Evolutionary conservation across 139 green algal species (phyloP).

Genomic region (Coelastrella sp.): DNA sequence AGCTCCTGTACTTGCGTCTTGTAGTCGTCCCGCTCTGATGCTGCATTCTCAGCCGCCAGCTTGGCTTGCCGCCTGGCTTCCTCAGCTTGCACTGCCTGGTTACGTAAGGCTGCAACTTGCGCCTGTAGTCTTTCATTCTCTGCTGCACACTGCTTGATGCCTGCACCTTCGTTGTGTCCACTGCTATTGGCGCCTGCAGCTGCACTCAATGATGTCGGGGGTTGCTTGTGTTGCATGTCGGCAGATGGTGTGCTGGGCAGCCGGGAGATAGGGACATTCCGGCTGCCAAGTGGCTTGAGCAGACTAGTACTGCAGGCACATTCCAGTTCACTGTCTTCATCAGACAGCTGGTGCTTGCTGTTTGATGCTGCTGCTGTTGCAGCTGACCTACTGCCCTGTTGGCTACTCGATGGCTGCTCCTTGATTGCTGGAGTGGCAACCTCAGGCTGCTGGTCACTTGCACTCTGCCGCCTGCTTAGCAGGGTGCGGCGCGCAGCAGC

Average conservation of each 20-base stretch:
- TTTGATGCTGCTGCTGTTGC: neutral
- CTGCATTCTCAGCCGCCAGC: conserved; percentile 42
- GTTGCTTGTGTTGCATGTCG: neutral
- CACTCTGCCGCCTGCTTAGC: neutral
- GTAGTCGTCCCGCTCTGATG: conserved; percentile 45
- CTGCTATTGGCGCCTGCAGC: neutral
- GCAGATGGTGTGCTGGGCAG: neutral
- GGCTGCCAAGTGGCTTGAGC: neutral
- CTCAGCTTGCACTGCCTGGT: conserved; percentile 37
- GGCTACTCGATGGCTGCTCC: neutral
- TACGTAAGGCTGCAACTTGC: conserved; percentile 28
- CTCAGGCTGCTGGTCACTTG: neutral
- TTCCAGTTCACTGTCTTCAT: neutral
- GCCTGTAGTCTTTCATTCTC: conserved; percentile 52
- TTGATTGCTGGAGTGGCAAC: neutral
- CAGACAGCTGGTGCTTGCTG: neutral
- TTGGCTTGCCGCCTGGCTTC: conserved; percentile 22
- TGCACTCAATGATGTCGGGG: neutral
- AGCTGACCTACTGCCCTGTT: neutral
- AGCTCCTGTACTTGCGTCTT: conserved; percentile 49
- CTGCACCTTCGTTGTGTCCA: neutral
- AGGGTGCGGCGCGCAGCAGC: neutral
- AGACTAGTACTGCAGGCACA: neutral
- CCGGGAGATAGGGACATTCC: no score
- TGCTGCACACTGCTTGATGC: conserved; percentile 8